Base-by-base conservation (phyloP, 192 early-diverging fungal genomes). In the Podochytrium sp. region DNA sequence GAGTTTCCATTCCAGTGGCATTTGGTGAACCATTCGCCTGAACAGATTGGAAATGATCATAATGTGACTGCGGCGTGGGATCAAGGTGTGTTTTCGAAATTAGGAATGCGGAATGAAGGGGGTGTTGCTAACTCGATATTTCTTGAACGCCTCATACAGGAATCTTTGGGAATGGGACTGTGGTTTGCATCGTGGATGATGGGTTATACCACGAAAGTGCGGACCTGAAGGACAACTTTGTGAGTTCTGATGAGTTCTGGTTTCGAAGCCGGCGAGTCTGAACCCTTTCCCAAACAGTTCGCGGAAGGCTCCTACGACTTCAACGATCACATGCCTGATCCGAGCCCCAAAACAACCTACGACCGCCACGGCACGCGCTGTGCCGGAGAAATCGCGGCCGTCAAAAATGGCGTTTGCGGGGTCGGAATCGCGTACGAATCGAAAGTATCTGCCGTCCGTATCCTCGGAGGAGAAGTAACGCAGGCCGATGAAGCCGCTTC, bases 351-450 rank as follows among this genome's bases (percentile, higher is more conserved):
- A 43, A 63, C 92, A 0, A 25, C 50, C 20, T 90, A 93, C 30
- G 97, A 99, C 76, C 87, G 86, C 55, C 97, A 99, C 77, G 97
- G 97, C 47, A 99, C 97, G 12, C 83, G 97, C 42, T 99, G 96
- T 78, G 97, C 97, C 10, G 97, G 97, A 16, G 94, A 97, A 83
- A 94, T 99, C 18, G 97, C 95, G 0, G 95, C 97, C 0, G 82
- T 80, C 27, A 85, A 61, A 25, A 99, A 99, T 80, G 79, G 92
- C 72, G 88, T 96, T 7, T 97, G 97, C 74, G 96, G 96, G 25
- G 88, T 98, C 0, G 97, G 97, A 30, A 90, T 98, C 2, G 97
- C 97, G 0, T 96, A 89, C 58, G 83, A 91, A 65, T 90, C 95
- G 18, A 87, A 90, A 63, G 92, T 99, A 0, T 85, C 95, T 0